Evolutionary conservation across 148 eudicot genomes (phyloP), one percentile per base, ranked within the genome.

Genomic region (Gaultheria prostrata): DNA sequence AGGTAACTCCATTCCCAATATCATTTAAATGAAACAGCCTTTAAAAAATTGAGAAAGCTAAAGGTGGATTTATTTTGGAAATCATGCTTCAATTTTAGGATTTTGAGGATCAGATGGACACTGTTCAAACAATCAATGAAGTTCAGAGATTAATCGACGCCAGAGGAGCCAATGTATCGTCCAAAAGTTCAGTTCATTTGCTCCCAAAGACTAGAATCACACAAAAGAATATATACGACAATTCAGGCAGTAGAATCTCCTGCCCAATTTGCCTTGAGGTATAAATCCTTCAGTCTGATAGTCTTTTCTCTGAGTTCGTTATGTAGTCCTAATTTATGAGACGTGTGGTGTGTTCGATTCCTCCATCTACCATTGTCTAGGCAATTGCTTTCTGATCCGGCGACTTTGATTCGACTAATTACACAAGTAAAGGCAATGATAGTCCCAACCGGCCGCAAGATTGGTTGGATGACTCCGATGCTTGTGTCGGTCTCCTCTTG

Each of bases 191-290:
- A 46, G 18, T 24, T 75, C 24, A 24, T 11, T 11, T n/a, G 32
- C 32, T 45, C 54, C 26, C 28, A 21, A 46, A 46, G 24, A 75
- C 54, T 45, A 75, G 33, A 75, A 75, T 24, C 54, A 75, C 32
- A 12, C 32, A 75, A 3, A 49, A 12, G 78, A 46, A 75, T 24
- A 75, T n/a, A 11, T 75, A 45, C n/a, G 54, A 75, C 32, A 2
- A 49, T n/a, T 46, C 53, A 75, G 78, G 78, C 50, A 45, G 24
- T 12, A 46, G 78, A 75, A 46, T n/a, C 54, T 75, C 78, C 7
- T 75, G 78, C 54, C 50, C 78, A 24, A 49, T 75, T 75, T 75
- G 78, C 78, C 78, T 75, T 75, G 32, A 75, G 78, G 78, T 75
- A n/a, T 18, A 17, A 71, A 14, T 24, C 24, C 76, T 71, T 7